Conservation (phyloP, 2,329 filamentous ascomycete genomes). For the Sarocladium strictum region DNA sequence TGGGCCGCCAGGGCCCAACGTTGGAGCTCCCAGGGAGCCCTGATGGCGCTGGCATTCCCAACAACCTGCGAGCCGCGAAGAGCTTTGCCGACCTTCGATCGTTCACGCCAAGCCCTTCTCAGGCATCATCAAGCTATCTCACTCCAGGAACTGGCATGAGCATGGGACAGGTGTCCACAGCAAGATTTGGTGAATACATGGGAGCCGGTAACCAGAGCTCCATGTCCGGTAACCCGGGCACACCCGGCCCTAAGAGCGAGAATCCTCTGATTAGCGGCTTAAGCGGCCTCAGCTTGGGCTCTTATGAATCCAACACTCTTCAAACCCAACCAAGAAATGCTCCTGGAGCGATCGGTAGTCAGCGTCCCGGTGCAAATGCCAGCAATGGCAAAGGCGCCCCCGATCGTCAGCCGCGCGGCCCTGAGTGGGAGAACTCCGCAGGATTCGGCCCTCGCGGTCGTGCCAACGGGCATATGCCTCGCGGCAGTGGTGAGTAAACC, state of each 20-base stretch:
- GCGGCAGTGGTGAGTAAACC: conserved; percentile 50
- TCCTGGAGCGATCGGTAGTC: conserved; percentile 60
- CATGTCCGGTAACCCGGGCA: conserved; percentile 25
- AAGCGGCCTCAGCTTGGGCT: conserved; percentile 44
- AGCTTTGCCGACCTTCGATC: conserved; percentile 94
- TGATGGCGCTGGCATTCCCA: conserved; percentile 54
- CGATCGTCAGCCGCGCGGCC: conserved; percentile 58
- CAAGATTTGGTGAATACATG: conserved; percentile 42
- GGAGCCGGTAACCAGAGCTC: conserved; percentile 26
- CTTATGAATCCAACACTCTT: conserved; percentile 39
- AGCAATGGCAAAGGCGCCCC: conserved; percentile 39
- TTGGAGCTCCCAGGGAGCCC: conserved; percentile 82
- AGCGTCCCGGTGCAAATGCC: conserved; percentile 48
- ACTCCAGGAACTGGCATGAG: conserved; percentile 41
- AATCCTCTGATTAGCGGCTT: conserved; percentile 41
- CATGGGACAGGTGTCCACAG: conserved; percentile 34
- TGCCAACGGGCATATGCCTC: conserved; percentile 54
- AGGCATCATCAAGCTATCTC: conserved; percentile 71
- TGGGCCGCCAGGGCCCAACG: conserved; percentile 79
- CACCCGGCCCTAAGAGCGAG: conserved; percentile 33
- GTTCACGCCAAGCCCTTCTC: conserved; percentile 90
- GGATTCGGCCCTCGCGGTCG: conserved; percentile 51
- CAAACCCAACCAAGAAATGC: conserved; percentile 35
- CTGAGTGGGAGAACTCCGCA: conserved; percentile 51
- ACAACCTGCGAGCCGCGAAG: conserved; percentile 87